phyloP scores from a whole-genome alignment of 441 rosid genomes.

The Croton laevigatus region DNA sequence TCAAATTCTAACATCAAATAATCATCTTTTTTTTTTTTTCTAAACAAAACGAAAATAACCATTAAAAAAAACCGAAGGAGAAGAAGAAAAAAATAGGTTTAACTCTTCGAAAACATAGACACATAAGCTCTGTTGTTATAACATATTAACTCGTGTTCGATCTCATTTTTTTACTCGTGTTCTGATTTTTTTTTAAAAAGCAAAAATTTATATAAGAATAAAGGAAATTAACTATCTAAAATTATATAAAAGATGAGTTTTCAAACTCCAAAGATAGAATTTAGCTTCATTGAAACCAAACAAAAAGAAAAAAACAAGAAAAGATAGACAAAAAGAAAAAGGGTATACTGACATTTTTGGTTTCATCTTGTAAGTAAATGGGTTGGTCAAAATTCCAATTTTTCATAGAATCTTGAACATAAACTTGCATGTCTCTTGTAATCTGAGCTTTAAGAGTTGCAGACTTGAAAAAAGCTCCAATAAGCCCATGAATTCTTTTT shows the following conservation, averaged over 20 bases:
- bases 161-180: too few species aligned
- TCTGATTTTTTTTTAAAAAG: too few species aligned
- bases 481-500: slow-evolving; percentile 83
- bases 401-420: slow-evolving; percentile 69
- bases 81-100: slow-evolving; percentile 18
- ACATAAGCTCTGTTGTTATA: too few species aligned
- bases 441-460: slow-evolving; percentile 81
- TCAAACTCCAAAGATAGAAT: slow-evolving; percentile 30
- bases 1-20: slow-evolving; percentile 30
- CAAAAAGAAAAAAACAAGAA: slow-evolving; percentile 8
- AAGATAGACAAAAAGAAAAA: slow-evolving; percentile 9
- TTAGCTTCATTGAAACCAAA: slow-evolving; percentile 1
- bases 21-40: slow-evolving; percentile 6
- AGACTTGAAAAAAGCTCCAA: slow-evolving; percentile 86
- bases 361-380: slow-evolving; percentile 75
- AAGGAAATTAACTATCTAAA: neutral
- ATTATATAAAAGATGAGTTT: neutral
- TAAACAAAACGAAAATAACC: neutral
- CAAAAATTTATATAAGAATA: neutral
- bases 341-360: slow-evolving; percentile 59
- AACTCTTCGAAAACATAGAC: too few species aligned
- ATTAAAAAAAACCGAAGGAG: slow-evolving; percentile 18
- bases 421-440: slow-evolving; percentile 69
- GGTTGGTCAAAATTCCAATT: slow-evolving; percentile 63
- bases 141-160: too few species aligned